phyloP scores from a whole-genome alignment of 208 protist genomes.

The Endotrypanum monterogeii region DNA sequence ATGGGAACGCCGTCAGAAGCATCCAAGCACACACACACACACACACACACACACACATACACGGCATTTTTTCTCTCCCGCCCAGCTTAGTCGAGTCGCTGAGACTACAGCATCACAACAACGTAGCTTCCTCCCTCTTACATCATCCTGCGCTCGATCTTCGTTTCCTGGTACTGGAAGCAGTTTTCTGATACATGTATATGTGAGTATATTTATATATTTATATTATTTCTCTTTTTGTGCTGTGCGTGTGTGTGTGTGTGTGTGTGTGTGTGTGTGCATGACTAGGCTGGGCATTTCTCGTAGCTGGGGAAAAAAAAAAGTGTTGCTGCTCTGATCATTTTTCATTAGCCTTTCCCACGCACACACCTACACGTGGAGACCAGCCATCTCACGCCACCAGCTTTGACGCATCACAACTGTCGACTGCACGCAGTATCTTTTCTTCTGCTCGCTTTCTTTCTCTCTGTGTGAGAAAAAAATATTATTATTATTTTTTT shows the following conservation, averaged over 20 bases:
- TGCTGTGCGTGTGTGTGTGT: neutral
- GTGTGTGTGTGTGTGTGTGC: neutral
- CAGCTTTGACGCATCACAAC: too few relatives aligned
- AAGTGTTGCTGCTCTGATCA: too few relatives aligned
- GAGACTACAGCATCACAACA: too few relatives aligned
- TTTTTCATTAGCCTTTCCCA: conserved; percentile 9
- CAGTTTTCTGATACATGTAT: neutral
- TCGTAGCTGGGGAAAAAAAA: conserved; percentile 1
- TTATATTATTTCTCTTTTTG: too few relatives aligned
- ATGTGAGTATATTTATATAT: neutral
- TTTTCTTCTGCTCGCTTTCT: conserved; percentile 3
- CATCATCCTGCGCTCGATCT: neutral
- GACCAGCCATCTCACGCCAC: too few relatives aligned
- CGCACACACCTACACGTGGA: too few relatives aligned
- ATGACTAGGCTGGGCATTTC: neutral
- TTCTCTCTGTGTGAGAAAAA: neutral
- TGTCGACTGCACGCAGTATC: too few relatives aligned
- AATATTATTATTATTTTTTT: too few relatives aligned
- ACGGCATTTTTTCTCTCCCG: neutral
- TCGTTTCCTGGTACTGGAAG: neutral
- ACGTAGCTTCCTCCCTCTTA: neutral
- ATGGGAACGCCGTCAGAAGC: neutral
- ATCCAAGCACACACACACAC: neutral
- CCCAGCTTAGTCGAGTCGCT: too few relatives aligned
- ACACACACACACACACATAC: neutral